Percentiles rank a stretch among this genome's conserved stretches.
Evolutionary conservation across 2,329 filamentous ascomycete genomes (phyloP).

Genomic region (Fusarium luffae): DNA sequence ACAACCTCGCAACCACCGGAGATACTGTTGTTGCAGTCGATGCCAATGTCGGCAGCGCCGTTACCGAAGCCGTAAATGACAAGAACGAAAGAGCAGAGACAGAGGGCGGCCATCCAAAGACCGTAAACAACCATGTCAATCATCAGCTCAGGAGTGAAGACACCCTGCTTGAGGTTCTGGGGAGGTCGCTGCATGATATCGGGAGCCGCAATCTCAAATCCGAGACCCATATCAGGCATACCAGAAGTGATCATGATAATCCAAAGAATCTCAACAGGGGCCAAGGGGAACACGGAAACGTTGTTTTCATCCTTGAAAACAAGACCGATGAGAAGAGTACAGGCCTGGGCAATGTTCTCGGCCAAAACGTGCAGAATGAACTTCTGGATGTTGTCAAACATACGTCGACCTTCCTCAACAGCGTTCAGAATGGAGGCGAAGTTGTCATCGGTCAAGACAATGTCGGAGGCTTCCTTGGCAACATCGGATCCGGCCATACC

Average conservation of each 20-base stretch:
- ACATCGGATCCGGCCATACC: conserved; percentile 75
- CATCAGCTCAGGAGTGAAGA: conserved; percentile 73
- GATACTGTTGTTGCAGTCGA: conserved; percentile 65
- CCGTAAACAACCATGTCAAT: conserved; percentile 75
- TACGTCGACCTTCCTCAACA: conserved; percentile 76
- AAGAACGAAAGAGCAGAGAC: conserved; percentile 62
- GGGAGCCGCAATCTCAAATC: conserved; percentile 74
- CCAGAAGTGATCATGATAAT: conserved; percentile 83
- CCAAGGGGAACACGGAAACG: conserved; percentile 76
- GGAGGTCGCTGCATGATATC: conserved; percentile 78
- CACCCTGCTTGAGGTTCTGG: conserved; percentile 65
- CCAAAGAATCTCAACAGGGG: conserved; percentile 81
- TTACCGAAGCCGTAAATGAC: conserved; percentile 63
- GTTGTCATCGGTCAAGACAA: conserved; percentile 78
- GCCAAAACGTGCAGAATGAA: conserved; percentile 75
- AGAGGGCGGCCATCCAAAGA: conserved; percentile 72
- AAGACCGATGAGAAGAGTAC: conserved; percentile 74
- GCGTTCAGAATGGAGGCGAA: conserved; percentile 77
- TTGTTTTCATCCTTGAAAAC: conserved; percentile 72
- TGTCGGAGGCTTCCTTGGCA: conserved; percentile 74
- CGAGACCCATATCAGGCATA: conserved; percentile 79
- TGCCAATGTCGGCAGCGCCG: conserved; percentile 62
- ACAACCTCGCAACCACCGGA: conserved; percentile 64
- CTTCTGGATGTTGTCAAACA: conserved; percentile 80
- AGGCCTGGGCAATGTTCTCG: conserved; percentile 76